Base-by-base conservation (phyloP, 768 basidiomycete genomes). In the Boletus patriciae region DNA sequence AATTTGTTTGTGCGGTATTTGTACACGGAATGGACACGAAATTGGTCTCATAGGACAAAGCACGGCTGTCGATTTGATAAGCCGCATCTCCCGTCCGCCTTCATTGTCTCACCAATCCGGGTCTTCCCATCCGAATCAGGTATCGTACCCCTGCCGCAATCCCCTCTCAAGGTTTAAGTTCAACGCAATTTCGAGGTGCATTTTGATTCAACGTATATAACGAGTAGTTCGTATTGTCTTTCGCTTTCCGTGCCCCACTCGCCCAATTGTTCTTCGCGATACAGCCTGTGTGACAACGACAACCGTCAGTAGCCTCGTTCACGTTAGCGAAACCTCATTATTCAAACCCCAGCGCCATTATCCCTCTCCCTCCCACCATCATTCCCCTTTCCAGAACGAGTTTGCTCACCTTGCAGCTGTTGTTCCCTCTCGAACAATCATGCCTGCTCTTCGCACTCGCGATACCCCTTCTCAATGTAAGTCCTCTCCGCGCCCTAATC, bases 381-480 rank as follows among this genome's bases (percentile, higher is more conserved):
- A 60, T 63, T 56, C 69, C 65, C 72, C 66, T 59, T 68, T 62
- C 67, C 62, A 66, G 65, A 70, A 73, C 73, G 72, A 71, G 71
- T 63, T 60, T 64, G 71, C 68, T 65, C 72, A 57, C 64, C 67
- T 48, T 50, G 70, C 70, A 66, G 70, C 60, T 60, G 63, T 70
- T 75, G 67, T 74, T 70, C 67, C 33, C 31, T 63, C 57, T 63
- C 68, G 67, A 67, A 72, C 77, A 73, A 84, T 81, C 80, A 90
- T 90, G 88, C 88, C 88, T 73, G 86, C 86, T 50, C 78, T 84
- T 68, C 87, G 88, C 77, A 89, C 87, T 71, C 86, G 86, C 78
- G 86, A 88, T 78, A 85, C 80, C 78, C 81, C 78, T 62, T 73
- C 80, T 70, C 77, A 76, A 68, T 72, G 79, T 78, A 52, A 76